Conservation (phyloP, 176 grass and related monocot species). For the Urochloa ruziziensis region DNA sequence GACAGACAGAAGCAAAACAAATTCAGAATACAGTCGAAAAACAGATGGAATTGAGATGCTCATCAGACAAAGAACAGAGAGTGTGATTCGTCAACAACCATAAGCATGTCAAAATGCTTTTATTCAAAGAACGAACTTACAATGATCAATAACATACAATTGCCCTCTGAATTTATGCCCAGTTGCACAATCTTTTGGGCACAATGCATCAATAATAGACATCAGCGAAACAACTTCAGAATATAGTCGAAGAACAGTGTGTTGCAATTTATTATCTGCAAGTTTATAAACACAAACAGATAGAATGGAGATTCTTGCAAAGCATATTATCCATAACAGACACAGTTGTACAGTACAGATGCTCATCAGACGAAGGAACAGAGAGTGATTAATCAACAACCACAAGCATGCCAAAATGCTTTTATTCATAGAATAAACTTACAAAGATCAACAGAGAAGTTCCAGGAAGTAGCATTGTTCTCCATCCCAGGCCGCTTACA, state of each 20-base stretch:
- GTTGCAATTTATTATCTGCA: neutral
- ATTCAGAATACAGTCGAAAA: neutral
- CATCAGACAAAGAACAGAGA: neutral
- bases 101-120: constrained; percentile 9
- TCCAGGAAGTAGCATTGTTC: neutral
- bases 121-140: constrained; percentile 29
- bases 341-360: neutral
- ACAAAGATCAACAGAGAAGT: neutral
- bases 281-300: neutral
- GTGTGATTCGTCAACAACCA: neutral
- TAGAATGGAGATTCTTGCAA: neutral
- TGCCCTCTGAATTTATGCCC: neutral
- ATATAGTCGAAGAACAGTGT: neutral
- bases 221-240: neutral
- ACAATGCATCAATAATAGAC: neutral
- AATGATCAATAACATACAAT: too few relatives aligned
- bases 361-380: neutral
- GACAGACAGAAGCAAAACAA: neutral
- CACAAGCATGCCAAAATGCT: constrained; percentile 10
- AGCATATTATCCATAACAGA: neutral
- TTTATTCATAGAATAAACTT: constrained; percentile 32
- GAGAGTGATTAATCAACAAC: neutral
- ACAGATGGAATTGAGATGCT: neutral
- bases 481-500: constrained; percentile 14
- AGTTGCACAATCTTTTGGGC: neutral